A percentile compares a stretch with the other conserved stretches of the same genome.
Evolutionary conservation across 1,284 basidiomycete genomes (phyloP).

Genomic region (Ustilago tritici): DNA sequence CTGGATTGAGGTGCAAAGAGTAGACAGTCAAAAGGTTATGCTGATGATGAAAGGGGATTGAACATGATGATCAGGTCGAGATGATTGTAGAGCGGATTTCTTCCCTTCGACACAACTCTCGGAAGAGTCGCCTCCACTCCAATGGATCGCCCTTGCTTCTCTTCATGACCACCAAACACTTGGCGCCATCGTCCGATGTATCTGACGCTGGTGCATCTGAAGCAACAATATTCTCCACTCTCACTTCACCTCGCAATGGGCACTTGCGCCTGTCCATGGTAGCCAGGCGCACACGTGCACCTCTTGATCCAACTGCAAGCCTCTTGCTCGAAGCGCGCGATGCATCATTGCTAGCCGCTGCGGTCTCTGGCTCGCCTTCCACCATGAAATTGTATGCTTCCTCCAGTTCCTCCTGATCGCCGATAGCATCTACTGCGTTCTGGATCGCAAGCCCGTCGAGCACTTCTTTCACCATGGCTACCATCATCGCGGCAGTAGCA

Average conservation of each 20-base stretch:
- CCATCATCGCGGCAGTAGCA: constrained; percentile 43
- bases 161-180: constrained; percentile 65
- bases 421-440: constrained; percentile 52
- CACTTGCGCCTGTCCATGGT: constrained; percentile 68
- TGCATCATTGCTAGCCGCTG: constrained; percentile 13
- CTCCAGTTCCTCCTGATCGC: constrained; percentile 59
- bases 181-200: constrained; percentile 19
- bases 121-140: constrained; percentile 70
- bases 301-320: constrained; percentile 44
- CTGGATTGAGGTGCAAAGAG: neutral
- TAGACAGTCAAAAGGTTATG: neutral
- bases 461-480: constrained; percentile 33
- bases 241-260: constrained; percentile 62
- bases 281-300: constrained; percentile 60
- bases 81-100: constrained; percentile 46
- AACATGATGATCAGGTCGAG: constrained; percentile 30
- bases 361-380: constrained; percentile 30
- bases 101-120: constrained; percentile 48
- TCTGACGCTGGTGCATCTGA: constrained; percentile 21
- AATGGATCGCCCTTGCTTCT: constrained; percentile 69
- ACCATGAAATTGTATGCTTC: constrained; percentile 54
- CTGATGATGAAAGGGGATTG: neutral
- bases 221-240: constrained; percentile 54
- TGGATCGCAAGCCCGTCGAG: constrained; percentile 55
- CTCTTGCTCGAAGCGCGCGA: constrained; percentile 23